These are phyloP conservation scores for Populus nigra DNA, from an alignment of 345 rosid species.

Conservation along the genomic window DNA sequence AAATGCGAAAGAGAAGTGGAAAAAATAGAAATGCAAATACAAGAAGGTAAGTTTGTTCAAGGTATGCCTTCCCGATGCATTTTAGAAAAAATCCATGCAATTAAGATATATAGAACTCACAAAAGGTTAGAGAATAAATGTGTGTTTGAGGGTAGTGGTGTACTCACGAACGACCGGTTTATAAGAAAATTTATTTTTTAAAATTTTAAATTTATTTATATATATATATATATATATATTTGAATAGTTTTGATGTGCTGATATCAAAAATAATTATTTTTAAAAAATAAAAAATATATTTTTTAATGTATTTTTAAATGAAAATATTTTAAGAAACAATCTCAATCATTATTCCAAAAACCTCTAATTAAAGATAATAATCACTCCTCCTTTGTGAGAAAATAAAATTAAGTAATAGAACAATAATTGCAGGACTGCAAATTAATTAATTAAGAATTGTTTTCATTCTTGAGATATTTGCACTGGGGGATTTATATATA, in stretches of 20 bases:
- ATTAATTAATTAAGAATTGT: neutral
- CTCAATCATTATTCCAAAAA: too few species aligned
- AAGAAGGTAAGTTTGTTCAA: neutral
- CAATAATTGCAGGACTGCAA: neutral
- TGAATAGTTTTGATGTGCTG: accelerated
- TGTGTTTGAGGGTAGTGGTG: neutral
- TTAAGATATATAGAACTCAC: neutral
- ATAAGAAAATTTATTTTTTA: too few species aligned
- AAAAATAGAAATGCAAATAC: neutral
- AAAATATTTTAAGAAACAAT: too few species aligned
- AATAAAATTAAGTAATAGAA: too few species aligned
- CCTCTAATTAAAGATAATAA: too few species aligned
- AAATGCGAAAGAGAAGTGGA: neutral
- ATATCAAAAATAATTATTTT: too few species aligned
- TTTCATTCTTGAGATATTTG: neutral
- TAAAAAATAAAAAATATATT: too few species aligned
- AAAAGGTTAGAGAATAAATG: neutral
- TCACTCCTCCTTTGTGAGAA: too few species aligned
- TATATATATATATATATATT: too few species aligned
- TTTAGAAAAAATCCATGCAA: neutral
- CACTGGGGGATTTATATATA: neutral
- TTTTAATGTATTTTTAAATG: too few species aligned
- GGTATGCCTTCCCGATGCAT: neutral
- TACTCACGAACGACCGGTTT: too few species aligned
- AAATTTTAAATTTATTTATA: too few species aligned